Conservation (phyloP, 2,329 filamentous ascomycete genomes). For the Blumeria hordei region DNA sequence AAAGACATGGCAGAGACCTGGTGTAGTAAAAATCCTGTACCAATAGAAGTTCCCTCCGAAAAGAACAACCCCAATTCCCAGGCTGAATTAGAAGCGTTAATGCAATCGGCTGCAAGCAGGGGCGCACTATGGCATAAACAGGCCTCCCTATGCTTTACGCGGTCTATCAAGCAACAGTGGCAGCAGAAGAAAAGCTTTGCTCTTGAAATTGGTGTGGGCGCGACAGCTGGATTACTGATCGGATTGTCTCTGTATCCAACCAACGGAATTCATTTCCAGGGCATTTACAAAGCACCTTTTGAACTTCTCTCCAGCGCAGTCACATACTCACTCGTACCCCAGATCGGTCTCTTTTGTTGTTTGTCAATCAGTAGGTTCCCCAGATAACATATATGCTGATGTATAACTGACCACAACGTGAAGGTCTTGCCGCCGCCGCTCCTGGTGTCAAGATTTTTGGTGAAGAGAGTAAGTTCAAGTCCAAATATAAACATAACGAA, state of each 20-base stretch:
- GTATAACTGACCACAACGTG: not conserved
- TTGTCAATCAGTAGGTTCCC: conserved; percentile 21
- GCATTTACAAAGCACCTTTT: conserved; percentile 26
- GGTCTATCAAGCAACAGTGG: conserved; percentile 31
- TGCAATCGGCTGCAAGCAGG: conserved; percentile 22
- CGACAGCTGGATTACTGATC: conserved; percentile 27
- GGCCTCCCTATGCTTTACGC: conserved; percentile 25
- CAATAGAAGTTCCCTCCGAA: conserved; percentile 6
- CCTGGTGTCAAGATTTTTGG: conserved; percentile 32
- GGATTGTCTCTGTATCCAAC: conserved; percentile 26
- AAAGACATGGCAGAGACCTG: conserved; percentile 22
- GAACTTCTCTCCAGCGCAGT: conserved; percentile 25
- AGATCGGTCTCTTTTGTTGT: conserved; percentile 26
- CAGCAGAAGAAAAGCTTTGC: conserved; percentile 25
- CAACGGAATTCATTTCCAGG: conserved; percentile 27
- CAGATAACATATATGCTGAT: too few species aligned
- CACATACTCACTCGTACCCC: conserved; percentile 25
- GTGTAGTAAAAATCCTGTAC: conserved; percentile 17
- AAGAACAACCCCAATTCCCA: not conserved
- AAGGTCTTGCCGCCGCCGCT: conserved; percentile 26
- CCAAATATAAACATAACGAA: not conserved
- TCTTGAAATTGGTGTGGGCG: conserved; percentile 28
- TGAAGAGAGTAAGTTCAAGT: conserved; percentile 18
- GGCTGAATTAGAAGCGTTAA: conserved; percentile 18
- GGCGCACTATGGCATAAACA: conserved; percentile 26